Percentiles rank a stretch among this genome's conserved stretches.
phyloP scores from a whole-genome alignment of 441 rosid genomes.

The Arabidopsis lyrata region DNA sequence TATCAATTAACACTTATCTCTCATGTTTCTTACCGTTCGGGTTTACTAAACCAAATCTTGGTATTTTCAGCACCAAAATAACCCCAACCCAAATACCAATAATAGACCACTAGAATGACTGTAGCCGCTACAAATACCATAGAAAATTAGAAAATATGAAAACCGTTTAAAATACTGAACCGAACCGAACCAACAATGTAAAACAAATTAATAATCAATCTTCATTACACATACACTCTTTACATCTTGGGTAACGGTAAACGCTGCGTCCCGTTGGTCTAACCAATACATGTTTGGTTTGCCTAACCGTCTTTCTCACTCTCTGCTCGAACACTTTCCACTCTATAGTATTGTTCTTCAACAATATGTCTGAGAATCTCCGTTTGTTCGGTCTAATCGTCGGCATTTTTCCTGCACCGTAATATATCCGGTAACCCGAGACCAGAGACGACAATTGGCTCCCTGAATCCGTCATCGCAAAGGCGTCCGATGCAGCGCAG shows the following conservation, averaged over 20 bases:
- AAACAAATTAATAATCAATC: conserved; percentile 43
- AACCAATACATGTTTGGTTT: conserved; percentile 78
- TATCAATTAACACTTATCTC: too few species aligned
- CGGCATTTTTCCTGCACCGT: conserved; percentile 94
- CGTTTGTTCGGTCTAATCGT: conserved; percentile 91
- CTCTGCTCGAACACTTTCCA: conserved; percentile 91
- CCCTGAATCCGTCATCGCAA: conserved; percentile 98
- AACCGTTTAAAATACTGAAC: not conserved
- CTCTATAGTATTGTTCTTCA: conserved; percentile 75
- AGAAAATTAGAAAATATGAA: not conserved
- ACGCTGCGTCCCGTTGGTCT: conserved; percentile 87
- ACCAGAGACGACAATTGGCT: conserved; percentile 92
- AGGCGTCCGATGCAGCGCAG: conserved; percentile 83
- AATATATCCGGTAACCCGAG: conserved; percentile 90
- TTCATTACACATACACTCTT: conserved; percentile 79
- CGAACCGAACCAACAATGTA: conserved; percentile 12
- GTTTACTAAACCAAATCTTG: too few species aligned
- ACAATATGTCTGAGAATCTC: conserved; percentile 77
- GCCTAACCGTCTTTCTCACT: conserved; percentile 90
- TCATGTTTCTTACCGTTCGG: too few species aligned
- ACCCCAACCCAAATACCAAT: too few species aligned
- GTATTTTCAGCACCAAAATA: too few species aligned
- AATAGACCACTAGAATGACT: not conserved
- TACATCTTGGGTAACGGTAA: conserved; percentile 85
- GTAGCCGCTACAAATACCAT: not conserved